Evolutionary conservation across 768 basidiomycete species (phyloP).

Genomic region (Lentinula raphanica): DNA sequence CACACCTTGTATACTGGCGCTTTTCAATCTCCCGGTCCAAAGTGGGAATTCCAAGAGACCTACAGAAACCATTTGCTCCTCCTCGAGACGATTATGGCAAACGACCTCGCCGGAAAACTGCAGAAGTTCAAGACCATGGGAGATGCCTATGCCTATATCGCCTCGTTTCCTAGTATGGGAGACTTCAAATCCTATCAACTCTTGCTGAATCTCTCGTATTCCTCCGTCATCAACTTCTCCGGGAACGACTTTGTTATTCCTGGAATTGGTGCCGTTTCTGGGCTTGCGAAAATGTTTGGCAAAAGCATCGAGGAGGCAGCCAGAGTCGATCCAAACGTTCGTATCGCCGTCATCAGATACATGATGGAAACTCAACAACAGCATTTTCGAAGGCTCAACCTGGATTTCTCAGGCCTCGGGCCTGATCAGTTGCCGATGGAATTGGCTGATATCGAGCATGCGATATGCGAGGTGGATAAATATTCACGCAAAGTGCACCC

Average conservation of each 20-base stretch:
- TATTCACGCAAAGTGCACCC: constrained; percentile 60
- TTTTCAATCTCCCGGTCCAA: constrained; percentile 68
- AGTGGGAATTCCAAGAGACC: constrained; percentile 38
- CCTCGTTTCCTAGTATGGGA: constrained; percentile 66
- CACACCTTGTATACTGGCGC: constrained; percentile 59
- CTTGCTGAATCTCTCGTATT: constrained; percentile 54
- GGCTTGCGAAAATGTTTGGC: constrained; percentile 67
- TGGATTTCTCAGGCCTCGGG: constrained; percentile 49
- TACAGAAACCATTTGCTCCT: constrained; percentile 62
- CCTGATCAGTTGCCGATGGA: constrained; percentile 45
- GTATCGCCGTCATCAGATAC: constrained; percentile 56
- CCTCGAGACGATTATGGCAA: constrained; percentile 55
- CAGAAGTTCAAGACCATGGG: constrained; percentile 46
- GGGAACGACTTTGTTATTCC: constrained; percentile 66
- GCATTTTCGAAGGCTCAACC: constrained; percentile 57
- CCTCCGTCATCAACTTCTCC: constrained; percentile 52
- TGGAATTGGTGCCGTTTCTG: constrained; percentile 62
- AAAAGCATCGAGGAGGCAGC: constrained; percentile 26
- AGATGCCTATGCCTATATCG: constrained; percentile 58
- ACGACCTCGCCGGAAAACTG: constrained; percentile 45
- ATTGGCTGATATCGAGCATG: constrained; percentile 72
- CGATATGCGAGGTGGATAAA: constrained; percentile 76
- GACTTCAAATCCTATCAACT: constrained; percentile 70
- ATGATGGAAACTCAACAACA: constrained; percentile 52
- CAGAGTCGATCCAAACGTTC: constrained; percentile 15